A percentile compares a stretch with the other conserved stretches of the same genome.
These are phyloP conservation scores for Venturia oleaginea DNA, from an alignment of 2,329 filamentous ascomycete genomes.

Conservation along the genomic window DNA sequence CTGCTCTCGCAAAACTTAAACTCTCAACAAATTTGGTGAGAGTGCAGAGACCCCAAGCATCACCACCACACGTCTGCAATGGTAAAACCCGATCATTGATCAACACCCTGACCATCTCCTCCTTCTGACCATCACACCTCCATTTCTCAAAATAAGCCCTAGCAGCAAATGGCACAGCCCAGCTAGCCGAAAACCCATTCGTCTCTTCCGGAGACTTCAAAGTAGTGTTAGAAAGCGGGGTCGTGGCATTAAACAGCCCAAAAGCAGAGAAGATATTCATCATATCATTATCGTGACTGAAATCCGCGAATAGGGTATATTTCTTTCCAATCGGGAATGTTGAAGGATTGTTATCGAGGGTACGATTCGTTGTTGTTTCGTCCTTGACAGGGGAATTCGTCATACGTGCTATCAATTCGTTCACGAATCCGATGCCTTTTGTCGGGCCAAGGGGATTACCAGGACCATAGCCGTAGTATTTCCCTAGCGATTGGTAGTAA, in stretches of 20 bases:
- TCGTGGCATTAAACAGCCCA: conserved; percentile 63
- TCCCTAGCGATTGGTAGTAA: conserved; percentile 70
- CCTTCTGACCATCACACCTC: conserved; percentile 46
- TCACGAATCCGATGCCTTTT: conserved; percentile 79
- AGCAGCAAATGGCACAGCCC: conserved; percentile 73
- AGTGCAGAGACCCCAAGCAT: conserved; percentile 61
- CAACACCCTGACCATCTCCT: conserved; percentile 69
- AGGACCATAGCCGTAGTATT: conserved; percentile 73
- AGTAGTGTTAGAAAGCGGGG: conserved; percentile 35
- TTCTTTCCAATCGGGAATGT: conserved; percentile 63
- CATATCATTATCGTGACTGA: conserved; percentile 88
- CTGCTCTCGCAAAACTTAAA: conserved; percentile 60
- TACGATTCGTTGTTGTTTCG: conserved; percentile 66
- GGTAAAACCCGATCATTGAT: conserved; percentile 77
- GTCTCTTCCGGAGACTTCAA: conserved; percentile 44
- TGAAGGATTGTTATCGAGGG: conserved; percentile 54
- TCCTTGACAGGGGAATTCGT: conserved; percentile 61
- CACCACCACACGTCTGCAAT: conserved; percentile 59
- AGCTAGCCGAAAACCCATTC: conserved; percentile 64
- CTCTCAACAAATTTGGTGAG: conserved; percentile 64
- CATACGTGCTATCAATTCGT: conserved; percentile 76
- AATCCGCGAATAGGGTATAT: conserved; percentile 69
- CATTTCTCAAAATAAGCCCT: conserved; percentile 86
- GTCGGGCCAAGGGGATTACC: conserved; percentile 74
- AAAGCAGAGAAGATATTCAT: conserved; percentile 65